These are phyloP conservation scores for Elaeagnus macrophylla DNA, from an alignment of 306 rosid genomes.

Conservation along the genomic window DNA sequence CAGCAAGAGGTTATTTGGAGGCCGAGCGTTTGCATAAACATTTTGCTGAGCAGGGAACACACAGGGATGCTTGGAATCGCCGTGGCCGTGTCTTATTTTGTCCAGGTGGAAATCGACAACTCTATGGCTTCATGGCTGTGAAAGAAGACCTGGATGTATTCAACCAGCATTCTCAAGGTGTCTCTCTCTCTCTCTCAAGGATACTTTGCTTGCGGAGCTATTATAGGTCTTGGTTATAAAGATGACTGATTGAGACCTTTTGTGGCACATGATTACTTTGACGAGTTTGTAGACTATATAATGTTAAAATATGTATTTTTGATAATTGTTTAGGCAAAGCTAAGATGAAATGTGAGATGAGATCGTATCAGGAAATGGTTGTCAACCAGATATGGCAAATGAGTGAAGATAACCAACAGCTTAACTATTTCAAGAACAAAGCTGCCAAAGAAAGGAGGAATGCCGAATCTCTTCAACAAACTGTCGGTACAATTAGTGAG, in stretches of 20 bases:
- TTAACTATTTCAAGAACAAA: constrained; percentile 26
- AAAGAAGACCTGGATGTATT: constrained; percentile 64
- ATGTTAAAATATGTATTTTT: no score
- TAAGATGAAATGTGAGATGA: constrained; percentile 57
- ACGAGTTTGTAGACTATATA: no score
- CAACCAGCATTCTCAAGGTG: constrained; percentile 71
- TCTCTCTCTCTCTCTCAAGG: constrained; percentile 6
- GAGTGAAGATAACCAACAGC: constrained; percentile 57
- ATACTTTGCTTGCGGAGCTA: neutral
- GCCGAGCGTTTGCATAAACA: constrained; percentile 76
- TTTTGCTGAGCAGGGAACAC: constrained; percentile 58
- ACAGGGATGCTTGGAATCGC: constrained; percentile 52
- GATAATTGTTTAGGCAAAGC: constrained; percentile 43
- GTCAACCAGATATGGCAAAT: constrained; percentile 55
- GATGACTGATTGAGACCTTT: no score
- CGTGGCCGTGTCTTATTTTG: constrained; percentile 23
- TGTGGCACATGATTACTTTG: no score
- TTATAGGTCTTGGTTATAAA: neutral
- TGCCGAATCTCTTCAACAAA: constrained; percentile 22
- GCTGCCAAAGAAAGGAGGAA: constrained; percentile 27
- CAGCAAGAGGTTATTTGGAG: constrained; percentile 70
- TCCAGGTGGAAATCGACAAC: constrained; percentile 68
- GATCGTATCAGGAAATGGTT: constrained; percentile 71
- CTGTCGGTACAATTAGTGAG: constrained; percentile 26
- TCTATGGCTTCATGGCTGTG: constrained; percentile 61